Percentiles rank a stretch among this genome's conserved stretches.
phyloP scores from a whole-genome alignment of 768 basidiomycete genomes.

The Russula brevipes region DNA sequence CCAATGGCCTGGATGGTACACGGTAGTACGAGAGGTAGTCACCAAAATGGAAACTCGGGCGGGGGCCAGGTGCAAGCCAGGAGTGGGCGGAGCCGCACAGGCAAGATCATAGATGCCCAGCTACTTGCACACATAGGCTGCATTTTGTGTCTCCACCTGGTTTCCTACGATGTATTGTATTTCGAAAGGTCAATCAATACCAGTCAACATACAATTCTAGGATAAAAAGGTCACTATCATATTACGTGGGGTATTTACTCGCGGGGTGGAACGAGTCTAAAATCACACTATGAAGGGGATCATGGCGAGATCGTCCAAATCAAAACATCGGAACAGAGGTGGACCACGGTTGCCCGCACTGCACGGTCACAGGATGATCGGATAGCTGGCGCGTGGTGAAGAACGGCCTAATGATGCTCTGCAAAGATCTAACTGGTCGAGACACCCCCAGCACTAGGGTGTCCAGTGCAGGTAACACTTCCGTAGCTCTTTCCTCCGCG shows the following conservation, averaged over 20 bases:
- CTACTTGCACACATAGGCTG: neutral
- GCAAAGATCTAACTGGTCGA: neutral
- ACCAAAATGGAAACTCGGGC: neutral
- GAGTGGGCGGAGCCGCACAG: neutral
- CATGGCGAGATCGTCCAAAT: neutral
- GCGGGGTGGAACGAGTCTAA: neutral
- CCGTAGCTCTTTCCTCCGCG: neutral
- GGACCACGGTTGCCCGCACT: neutral
- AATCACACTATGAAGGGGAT: neutral
- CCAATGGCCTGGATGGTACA: slow-evolving; percentile 41
- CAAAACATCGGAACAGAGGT: too few relatives aligned
- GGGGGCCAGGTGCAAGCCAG: neutral
- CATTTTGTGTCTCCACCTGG: neutral
- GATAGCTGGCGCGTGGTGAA: neutral
- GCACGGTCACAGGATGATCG: neutral
- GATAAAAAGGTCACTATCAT: neutral
- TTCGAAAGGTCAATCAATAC: neutral
- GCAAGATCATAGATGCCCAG: neutral
- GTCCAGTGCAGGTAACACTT: neutral
- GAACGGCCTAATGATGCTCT: neutral
- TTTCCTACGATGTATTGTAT: neutral
- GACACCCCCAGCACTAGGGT: neutral
- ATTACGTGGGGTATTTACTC: neutral
- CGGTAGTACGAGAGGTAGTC: neutral
- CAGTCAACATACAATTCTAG: neutral